Base-by-base conservation (phyloP, 169 alveolate genomes). In the Perkinsus olseni region DNA sequence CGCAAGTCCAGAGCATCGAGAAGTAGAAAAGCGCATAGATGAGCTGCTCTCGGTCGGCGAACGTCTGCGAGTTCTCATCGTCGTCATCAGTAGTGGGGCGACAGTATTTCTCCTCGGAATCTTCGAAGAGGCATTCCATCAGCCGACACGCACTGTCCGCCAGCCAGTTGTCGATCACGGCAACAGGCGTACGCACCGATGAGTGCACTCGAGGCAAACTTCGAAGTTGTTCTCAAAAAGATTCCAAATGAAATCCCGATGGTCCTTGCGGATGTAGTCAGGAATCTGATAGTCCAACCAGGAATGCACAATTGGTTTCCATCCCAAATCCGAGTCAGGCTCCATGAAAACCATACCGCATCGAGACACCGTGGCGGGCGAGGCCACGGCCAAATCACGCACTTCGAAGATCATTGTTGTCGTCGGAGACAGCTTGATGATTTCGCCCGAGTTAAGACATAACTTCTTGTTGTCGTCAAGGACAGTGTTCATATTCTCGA, bases 401-500 rank as follows among this genome's bases (percentile, higher is more conserved):
- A 97, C 98, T 94, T 97, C 98, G 94, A 97, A 97, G 95, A 97
- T 96, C 98, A 97, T 97, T 34, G 98, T 98, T 96, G 98, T 98
- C 45, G 97, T 97, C 11, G 97, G 97, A 50, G 98, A 97, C 94
- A 96, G 97, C 95, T 97, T 97, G 95, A 97, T 97, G 95, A 97
- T 97, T 96, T 96, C 98, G 93, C 98, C 95, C 28, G 98, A 96
- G 95, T 97, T 97, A 91, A 98, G 93, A 93, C 99, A 98, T 40
- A 98, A 95, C 95, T 97, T 98, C 93, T 98, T 98, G 95, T 98
- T 98, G 94, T 98, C 99, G 96, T 98, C 99, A 38, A 98, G 95
- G 93, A 97, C 98, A 0, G 99, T 97, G 95, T 98, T 98, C 99
- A 98, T 98, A 95, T 97, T 97, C 95, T 98, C 99, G 93, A 98